phyloP scores from a whole-genome alignment of 1,139 yeast species.

The Scheffersomyces segobiensis region DNA sequence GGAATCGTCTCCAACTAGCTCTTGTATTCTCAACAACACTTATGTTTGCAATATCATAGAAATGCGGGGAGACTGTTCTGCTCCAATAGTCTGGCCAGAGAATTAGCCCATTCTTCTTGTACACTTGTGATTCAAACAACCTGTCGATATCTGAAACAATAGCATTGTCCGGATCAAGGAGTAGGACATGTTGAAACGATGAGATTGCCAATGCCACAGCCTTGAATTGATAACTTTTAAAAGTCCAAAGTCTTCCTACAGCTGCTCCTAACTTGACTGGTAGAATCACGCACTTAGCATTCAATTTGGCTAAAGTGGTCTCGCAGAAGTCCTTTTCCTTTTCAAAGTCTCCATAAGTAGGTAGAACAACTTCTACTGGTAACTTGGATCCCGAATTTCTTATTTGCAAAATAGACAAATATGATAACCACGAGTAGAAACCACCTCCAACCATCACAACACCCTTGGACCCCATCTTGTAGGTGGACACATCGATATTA shows the following conservation, averaged over 20 bases:
- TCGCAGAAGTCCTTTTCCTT: slow-evolving; percentile 2
- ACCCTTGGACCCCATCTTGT: slow-evolving; percentile 5
- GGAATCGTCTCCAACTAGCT: not conserved
- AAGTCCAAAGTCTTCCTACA: not conserved
- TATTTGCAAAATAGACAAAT: slow-evolving; percentile 5
- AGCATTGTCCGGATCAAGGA: slow-evolving; percentile 18
- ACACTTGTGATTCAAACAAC: slow-evolving; percentile 31
- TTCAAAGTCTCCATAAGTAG: slow-evolving; percentile 8
- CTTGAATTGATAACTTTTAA: slow-evolving; percentile 14
- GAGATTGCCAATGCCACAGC: slow-evolving; percentile 16
- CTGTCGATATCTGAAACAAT: slow-evolving; percentile 13
- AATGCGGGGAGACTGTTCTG: slow-evolving; percentile 16
- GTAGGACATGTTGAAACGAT: slow-evolving; percentile 16
- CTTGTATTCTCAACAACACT: slow-evolving; percentile 5
- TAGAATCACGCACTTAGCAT: slow-evolving; percentile 3
- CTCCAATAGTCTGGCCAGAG: slow-evolving; percentile 22
- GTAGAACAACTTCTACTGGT: slow-evolving; percentile 8
- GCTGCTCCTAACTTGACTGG: slow-evolving; percentile 1
- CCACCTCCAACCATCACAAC: slow-evolving; percentile 10
- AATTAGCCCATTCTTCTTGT: slow-evolving; percentile 14
- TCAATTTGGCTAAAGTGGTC: not conserved
- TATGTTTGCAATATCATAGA: slow-evolving; percentile 13
- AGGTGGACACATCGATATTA: not conserved
- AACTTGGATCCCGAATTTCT: slow-evolving; percentile 7
- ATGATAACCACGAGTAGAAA: slow-evolving; percentile 8